A percentile compares a stretch with the other conserved stretches of the same genome.
Evolutionary conservation across 169 alveolate species (phyloP).

Genomic region (Amoebophrya sp.): DNA sequence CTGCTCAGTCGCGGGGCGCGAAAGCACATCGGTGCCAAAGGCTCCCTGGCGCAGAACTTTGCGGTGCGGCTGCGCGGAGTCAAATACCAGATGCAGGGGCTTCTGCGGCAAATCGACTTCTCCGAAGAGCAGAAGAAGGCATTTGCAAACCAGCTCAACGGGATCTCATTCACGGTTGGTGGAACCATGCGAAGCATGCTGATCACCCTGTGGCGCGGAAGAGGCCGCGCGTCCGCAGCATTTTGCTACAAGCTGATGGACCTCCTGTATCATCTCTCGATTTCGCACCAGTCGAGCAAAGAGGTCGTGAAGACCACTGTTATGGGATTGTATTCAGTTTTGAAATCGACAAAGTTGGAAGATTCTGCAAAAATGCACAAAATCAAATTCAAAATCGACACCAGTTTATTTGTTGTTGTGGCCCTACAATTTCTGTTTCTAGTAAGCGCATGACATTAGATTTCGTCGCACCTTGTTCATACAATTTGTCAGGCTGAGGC

Average conservation of each 20-base stretch:
- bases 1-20: neutral
- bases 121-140: neutral
- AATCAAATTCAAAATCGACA: too few species aligned
- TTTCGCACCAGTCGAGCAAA: neutral
- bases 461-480: too few species aligned
- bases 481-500: too few species aligned
- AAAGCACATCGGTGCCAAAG: neutral
- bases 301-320: neutral
- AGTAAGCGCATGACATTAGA: too few species aligned
- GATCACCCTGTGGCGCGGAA: neutral
- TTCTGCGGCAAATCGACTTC: neutral
- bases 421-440: too few species aligned
- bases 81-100: neutral
- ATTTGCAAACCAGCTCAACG: neutral
- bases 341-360: too few species aligned
- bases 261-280: neutral
- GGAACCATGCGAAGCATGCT: neutral
- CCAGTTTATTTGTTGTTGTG: too few species aligned
- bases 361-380: too few species aligned
- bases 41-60: neutral
- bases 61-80: neutral
- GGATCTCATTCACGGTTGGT: neutral
- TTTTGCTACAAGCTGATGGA: neutral
- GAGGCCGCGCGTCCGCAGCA: neutral
- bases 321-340: too few species aligned